phyloP scores from a whole-genome alignment of 2,329 filamentous ascomycete species.

The Malbranchea cinnamomea region DNA sequence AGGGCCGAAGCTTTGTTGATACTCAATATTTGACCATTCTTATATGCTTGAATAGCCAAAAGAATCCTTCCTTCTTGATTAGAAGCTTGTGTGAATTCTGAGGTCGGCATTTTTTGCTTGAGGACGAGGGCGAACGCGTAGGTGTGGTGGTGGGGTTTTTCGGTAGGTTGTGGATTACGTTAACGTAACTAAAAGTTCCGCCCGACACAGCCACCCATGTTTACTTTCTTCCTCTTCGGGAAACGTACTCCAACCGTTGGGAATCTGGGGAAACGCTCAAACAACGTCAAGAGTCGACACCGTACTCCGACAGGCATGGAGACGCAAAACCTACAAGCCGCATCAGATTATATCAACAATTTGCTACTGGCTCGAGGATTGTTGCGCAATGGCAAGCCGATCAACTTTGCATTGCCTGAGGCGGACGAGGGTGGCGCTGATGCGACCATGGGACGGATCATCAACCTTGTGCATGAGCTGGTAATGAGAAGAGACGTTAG shows the following conservation, averaged over 20 bases:
- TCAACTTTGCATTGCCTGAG: constrained; percentile 69
- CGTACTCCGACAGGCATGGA: constrained; percentile 22
- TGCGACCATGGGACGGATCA: constrained; percentile 68
- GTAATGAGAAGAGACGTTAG: constrained; percentile 77
- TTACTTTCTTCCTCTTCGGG: constrained; percentile 31
- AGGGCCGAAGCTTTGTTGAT: too few species aligned
- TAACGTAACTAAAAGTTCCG: too few species aligned
- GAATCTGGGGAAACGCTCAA: constrained; percentile 1
- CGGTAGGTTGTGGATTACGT: too few species aligned
- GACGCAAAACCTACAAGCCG: constrained; percentile 40
- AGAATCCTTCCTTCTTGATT: too few species aligned
- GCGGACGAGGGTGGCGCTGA: constrained; percentile 44
- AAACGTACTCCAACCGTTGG: constrained; percentile 10
- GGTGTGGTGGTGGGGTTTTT: too few species aligned
- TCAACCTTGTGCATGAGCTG: constrained; percentile 86
- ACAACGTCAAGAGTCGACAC: constrained; percentile 1
- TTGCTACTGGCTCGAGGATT: constrained; percentile 48
- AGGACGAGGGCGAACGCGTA: too few species aligned
- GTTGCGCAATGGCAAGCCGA: constrained; percentile 39
- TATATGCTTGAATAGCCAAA: too few species aligned
- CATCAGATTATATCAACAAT: constrained; percentile 51
- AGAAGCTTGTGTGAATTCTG: too few species aligned
- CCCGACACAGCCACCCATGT: constrained; percentile 21
- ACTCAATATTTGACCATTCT: too few species aligned
- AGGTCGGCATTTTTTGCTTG: too few species aligned